phyloP scores from a whole-genome alignment of 1,284 basidiomycete genomes.

The Spongispora temasekensis region DNA sequence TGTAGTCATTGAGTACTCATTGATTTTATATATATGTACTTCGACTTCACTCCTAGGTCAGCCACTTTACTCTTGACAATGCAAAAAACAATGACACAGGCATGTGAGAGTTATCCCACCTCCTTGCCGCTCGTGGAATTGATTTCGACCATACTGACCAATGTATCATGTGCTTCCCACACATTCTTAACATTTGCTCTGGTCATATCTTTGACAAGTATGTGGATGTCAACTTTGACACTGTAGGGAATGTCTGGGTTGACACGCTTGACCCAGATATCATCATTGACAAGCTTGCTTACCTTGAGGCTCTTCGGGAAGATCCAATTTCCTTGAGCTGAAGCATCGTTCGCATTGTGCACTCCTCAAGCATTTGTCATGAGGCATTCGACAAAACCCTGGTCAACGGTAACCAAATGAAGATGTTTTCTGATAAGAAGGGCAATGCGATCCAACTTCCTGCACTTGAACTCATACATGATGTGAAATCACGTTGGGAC shows the following conservation, averaged over 20 bases:
- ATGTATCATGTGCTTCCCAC: background rate
- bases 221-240: background rate
- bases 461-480: background rate
- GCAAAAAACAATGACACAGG: no score
- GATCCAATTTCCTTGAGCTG: background rate
- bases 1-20: no score
- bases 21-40: no score
- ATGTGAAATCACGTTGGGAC: background rate
- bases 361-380: background rate
- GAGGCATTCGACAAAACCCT: background rate
- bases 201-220: background rate
- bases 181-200: background rate
- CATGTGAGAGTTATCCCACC: no score
- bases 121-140: background rate
- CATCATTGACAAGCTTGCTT: background rate
- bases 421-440: background rate
- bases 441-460: background rate
- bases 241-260: background rate
- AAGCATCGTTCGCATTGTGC: background rate
- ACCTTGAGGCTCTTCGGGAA: background rate
- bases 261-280: background rate
- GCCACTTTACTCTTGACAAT: no score
- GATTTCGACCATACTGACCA: background rate
- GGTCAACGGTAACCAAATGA: background rate
- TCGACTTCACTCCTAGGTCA: no score